phyloP scores from a whole-genome alignment of 768 basidiomycete species.

The Pleurotus salmoneostramineus region DNA sequence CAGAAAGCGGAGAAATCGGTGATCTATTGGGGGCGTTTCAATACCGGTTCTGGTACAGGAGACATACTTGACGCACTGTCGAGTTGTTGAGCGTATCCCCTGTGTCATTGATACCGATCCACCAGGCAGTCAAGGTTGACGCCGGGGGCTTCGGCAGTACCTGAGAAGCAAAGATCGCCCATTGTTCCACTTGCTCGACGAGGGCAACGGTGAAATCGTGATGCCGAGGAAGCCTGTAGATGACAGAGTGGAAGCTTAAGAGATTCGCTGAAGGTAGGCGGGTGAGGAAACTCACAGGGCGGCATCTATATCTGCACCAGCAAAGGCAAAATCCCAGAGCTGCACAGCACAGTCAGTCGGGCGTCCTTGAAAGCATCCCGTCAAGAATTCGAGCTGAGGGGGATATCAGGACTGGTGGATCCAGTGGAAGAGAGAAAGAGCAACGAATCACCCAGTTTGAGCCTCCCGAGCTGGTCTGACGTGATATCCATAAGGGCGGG shows the following conservation, averaged over 20 bases:
- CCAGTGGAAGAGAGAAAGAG: not conserved
- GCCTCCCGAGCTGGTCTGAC: conserved; percentile 50
- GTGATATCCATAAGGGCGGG: too few relatives aligned
- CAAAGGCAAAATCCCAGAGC: conserved; percentile 55
- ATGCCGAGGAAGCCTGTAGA: conserved; percentile 38
- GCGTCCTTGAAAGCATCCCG: conserved; percentile 43
- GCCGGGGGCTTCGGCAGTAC: conserved; percentile 38
- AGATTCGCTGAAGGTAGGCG: not conserved
- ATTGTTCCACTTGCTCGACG: conserved; percentile 48
- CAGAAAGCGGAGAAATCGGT: conserved; percentile 46
- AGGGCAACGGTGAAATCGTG: conserved; percentile 44
- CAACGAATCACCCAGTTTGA: conserved; percentile 41
- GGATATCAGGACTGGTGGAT: not conserved
- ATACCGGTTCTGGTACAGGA: too few relatives aligned
- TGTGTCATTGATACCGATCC: conserved; percentile 59
- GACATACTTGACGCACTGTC: conserved; percentile 18
- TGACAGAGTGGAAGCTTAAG: not conserved
- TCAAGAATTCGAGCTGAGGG: conserved; percentile 45
- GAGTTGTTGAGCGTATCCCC: conserved; percentile 42
- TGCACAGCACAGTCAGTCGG: conserved; percentile 40
- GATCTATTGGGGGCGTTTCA: conserved; percentile 29
- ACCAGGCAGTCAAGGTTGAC: conserved; percentile 48
- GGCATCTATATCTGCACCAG: conserved; percentile 43
- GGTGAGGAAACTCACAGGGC: conserved; percentile 23
- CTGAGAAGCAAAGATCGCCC: conserved; percentile 36